A percentile compares a stretch with the other conserved stretches of the same genome.
Evolutionary conservation across 2,329 filamentous ascomycete species (phyloP).

Genomic region (Xylaria sp.): DNA sequence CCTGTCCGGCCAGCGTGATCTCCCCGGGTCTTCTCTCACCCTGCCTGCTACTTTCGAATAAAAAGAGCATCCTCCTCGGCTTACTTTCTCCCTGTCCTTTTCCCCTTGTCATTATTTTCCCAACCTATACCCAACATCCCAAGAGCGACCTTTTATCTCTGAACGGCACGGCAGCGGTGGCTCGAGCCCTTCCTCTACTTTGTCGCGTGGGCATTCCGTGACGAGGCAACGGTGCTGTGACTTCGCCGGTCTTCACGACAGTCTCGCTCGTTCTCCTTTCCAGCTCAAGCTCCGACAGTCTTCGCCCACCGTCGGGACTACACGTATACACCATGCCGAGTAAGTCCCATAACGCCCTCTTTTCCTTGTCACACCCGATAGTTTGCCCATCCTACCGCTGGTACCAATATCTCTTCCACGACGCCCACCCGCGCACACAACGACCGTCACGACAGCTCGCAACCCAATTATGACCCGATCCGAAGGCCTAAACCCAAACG

Average conservation of each 20-base stretch:
- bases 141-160: not conserved
- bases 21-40: not conserved
- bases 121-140: conserved; percentile 1
- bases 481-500: conserved; percentile 15
- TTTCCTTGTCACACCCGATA: conserved; percentile 14
- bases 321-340: conserved; percentile 46
- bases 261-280: conserved; percentile 5
- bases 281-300: conserved; percentile 34
- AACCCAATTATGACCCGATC: not conserved
- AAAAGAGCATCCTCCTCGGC: conserved; percentile 4
- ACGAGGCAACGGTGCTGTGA: conserved; percentile 29
- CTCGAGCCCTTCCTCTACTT: conserved; percentile 7
- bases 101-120: conserved; percentile 23
- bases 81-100: not conserved
- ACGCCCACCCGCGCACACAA: conserved; percentile 6
- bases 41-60: conserved; percentile 4
- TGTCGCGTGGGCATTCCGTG: conserved; percentile 27
- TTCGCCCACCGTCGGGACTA: conserved; percentile 22
- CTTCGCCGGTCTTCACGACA: conserved; percentile 20
- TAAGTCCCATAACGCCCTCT: conserved; percentile 40
- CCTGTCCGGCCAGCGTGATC: conserved; percentile 23
- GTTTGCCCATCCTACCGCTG: not conserved
- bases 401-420: not conserved
- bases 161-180: conserved; percentile 1
- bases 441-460: conserved; percentile 1